Percentiles rank a stretch among this genome's conserved stretches.
Evolutionary conservation across 352 stramenopile genomes (phyloP).

Genomic region (Phytophthora pini): DNA sequence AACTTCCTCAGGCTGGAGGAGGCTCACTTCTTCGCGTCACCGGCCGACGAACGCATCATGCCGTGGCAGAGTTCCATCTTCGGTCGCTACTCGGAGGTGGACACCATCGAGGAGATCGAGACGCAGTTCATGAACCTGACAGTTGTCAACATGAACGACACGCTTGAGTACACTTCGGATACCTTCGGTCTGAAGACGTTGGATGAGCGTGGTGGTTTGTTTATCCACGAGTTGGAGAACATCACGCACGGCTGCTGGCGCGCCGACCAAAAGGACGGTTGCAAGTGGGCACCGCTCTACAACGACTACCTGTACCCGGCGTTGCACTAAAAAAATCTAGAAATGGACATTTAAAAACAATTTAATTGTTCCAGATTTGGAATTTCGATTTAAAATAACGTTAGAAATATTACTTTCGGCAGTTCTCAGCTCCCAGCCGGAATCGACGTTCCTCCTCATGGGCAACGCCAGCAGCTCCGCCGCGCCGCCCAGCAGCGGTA

Average conservation of each 20-base stretch:
- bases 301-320: constrained; percentile 44
- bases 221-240: constrained; percentile 30
- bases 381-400: too few relatives aligned
- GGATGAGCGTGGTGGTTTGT: constrained; percentile 37
- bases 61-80: constrained; percentile 52
- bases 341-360: not conserved
- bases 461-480: constrained; percentile 36
- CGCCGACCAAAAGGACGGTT: constrained; percentile 27
- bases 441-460: constrained; percentile 19
- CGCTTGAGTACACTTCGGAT: constrained; percentile 40
- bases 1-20: constrained; percentile 49
- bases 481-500: constrained; percentile 26
- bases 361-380: too few relatives aligned
- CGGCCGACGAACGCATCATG: constrained; percentile 38
- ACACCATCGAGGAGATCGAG: constrained; percentile 37
- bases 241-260: constrained; percentile 42
- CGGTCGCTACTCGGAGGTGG: constrained; percentile 45
- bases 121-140: constrained; percentile 39
- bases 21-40: constrained; percentile 50
- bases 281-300: constrained; percentile 45
- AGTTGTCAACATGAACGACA: constrained; percentile 40
- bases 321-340: constrained; percentile 9
- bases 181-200: constrained; percentile 45
- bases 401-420: too few relatives aligned
- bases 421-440: too few relatives aligned